Conservation (phyloP, 768 basidiomycete species). For the Panellus pusillus region DNA sequence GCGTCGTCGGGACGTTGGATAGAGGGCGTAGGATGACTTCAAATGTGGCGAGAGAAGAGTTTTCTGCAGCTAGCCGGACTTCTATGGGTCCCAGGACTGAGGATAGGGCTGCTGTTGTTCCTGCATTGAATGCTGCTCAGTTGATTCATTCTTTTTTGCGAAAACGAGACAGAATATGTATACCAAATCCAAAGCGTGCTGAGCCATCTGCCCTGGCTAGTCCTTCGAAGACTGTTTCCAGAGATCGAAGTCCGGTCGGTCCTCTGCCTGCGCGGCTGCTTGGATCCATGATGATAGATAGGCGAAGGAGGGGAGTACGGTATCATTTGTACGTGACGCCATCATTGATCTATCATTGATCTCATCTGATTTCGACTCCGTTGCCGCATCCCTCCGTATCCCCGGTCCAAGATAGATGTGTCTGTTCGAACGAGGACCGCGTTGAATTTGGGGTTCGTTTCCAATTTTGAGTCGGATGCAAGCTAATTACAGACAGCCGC, state of each 20-base stretch:
- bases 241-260: conserved; percentile 33
- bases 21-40: conserved; percentile 75
- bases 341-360: too few relatives aligned
- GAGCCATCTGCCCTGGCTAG: conserved; percentile 78
- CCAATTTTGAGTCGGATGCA: too few relatives aligned
- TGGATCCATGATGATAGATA: too few relatives aligned
- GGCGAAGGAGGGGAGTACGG: not conserved
- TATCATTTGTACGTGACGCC: not conserved
- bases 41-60: conserved; percentile 70
- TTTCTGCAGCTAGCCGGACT: conserved; percentile 66
- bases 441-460: too few relatives aligned
- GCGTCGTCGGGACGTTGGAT: conserved; percentile 65
- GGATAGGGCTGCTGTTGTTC: conserved; percentile 51
- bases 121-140: conserved; percentile 21
- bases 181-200: conserved; percentile 68
- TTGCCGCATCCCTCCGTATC: too few relatives aligned
- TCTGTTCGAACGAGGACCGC: too few relatives aligned
- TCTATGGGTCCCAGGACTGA: conserved; percentile 84
- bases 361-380: too few relatives aligned
- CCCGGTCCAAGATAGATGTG: too few relatives aligned
- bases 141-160: too few relatives aligned
- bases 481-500: too few relatives aligned
- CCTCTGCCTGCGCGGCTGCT: conserved; percentile 41
- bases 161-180: not conserved
- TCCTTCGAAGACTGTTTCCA: conserved; percentile 53